Percentiles rank a stretch among this genome's conserved stretches.
Evolutionary conservation across 306 rosid species (phyloP).

Genomic region (Malus sieversii): DNA sequence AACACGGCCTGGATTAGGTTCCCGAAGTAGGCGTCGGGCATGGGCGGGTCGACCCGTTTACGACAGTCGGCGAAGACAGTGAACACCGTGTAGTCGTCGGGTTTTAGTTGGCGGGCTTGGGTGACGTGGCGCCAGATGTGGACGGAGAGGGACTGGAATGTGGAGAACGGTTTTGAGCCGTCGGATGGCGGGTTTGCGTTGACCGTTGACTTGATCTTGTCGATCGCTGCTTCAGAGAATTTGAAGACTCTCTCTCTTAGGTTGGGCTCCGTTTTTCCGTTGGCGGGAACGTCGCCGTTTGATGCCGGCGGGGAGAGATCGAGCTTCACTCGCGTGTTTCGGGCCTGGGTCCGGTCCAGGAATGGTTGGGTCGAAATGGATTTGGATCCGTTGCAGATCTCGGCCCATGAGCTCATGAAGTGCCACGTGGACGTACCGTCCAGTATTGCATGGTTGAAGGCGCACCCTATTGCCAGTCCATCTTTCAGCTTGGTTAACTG

Average conservation of each 20-base stretch:
- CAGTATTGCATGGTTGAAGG: constrained; percentile 83
- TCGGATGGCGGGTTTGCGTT: constrained; percentile 38
- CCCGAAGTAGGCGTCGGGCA: constrained; percentile 85
- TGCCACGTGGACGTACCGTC: constrained; percentile 96
- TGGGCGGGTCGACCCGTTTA: constrained; percentile 68
- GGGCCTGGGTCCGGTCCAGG: constrained; percentile 65
- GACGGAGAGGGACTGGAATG: constrained; percentile 74
- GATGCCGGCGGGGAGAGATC: constrained; percentile 48
- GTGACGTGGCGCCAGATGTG: constrained; percentile 90
- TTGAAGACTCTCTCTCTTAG: constrained; percentile 69
- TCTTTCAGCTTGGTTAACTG: constrained; percentile 85
- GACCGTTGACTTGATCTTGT: constrained; percentile 64
- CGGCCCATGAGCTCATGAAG: constrained; percentile 93
- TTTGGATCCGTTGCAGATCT: constrained; percentile 47
- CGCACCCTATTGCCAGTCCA: constrained; percentile 82
- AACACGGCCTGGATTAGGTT: constrained; percentile 87
- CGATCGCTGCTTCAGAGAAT: constrained; percentile 66
- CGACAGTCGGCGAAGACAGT: constrained; percentile 93
- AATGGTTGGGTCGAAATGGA: constrained; percentile 50
- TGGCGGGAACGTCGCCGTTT: constrained; percentile 3
- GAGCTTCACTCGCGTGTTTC: constrained; percentile 76
- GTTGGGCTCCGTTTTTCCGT: constrained; percentile 32
- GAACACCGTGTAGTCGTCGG: constrained; percentile 84
- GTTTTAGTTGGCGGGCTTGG: constrained; percentile 65
- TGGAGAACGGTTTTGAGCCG: constrained; percentile 78